Percentiles rank a stretch among this genome's conserved stretches.
Conservation (phyloP, 2,329 filamentous ascomycete genomes). For the Fusarium virguliforme region DNA sequence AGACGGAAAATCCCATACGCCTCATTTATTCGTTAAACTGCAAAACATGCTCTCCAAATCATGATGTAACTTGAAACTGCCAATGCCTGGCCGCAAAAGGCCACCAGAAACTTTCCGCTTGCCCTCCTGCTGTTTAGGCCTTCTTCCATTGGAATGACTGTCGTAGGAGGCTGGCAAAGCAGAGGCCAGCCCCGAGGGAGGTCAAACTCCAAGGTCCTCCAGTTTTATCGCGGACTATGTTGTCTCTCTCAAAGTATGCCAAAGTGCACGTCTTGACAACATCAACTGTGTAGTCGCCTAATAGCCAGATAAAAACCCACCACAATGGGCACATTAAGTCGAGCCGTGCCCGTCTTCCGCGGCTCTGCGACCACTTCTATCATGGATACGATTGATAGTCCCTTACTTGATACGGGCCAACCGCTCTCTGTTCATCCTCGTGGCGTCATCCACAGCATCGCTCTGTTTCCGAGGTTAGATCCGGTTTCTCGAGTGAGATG, state of each 20-base stretch:
- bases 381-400: constrained; percentile 4
- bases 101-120: not conserved
- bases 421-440: constrained; percentile 82
- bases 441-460: constrained; percentile 86
- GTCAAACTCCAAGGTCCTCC: constrained; percentile 1
- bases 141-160: not conserved
- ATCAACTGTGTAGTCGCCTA: constrained; percentile 11
- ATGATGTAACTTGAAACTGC: constrained; percentile 2
- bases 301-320: constrained; percentile 2
- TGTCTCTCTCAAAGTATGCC: constrained; percentile 13
- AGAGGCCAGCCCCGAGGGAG: not conserved
- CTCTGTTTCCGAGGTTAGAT: constrained; percentile 69
- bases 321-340: constrained; percentile 27
- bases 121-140: not conserved
- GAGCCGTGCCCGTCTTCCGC: constrained; percentile 12
- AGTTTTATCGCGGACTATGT: constrained; percentile 20
- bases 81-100: not conserved
- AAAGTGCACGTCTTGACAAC: constrained; percentile 17
- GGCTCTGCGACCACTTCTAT: constrained; percentile 24
- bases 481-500: not conserved
- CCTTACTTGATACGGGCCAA: constrained; percentile 73
- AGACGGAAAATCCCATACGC: not conserved
- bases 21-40: constrained; percentile 5
- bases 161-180: no score
- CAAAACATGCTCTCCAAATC: constrained; percentile 7